phyloP scores from a whole-genome alignment of 1,284 basidiomycete species.

The Boletellus sp. region DNA sequence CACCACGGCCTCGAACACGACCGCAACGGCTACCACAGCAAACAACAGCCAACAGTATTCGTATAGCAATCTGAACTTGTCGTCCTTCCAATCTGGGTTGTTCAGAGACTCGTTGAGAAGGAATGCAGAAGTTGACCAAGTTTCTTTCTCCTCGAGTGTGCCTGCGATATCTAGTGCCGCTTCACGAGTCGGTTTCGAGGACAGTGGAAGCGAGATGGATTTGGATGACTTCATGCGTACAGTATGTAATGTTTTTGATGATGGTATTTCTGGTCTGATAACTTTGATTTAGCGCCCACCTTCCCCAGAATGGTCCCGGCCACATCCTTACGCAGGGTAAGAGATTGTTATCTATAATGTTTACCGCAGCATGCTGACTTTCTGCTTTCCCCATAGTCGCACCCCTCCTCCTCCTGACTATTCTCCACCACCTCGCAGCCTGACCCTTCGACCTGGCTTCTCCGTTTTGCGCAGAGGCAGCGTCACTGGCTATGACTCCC shows the following conservation, averaged over 20 bases:
- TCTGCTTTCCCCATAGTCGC: conserved; percentile 9
- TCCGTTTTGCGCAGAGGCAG: conserved; percentile 17
- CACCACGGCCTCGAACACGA: conserved; percentile 2
- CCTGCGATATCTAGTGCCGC: conserved; percentile 10
- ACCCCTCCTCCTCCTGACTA: conserved; percentile 27
- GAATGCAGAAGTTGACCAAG: conserved; percentile 29
- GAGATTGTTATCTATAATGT: background rate
- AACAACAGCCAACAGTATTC: conserved; percentile 25
- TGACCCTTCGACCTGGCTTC: conserved; percentile 16
- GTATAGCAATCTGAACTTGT: conserved; percentile 30
- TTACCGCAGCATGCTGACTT: conserved; percentile 4
- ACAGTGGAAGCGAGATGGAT: conserved; percentile 33
- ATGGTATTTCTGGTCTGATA: conserved; percentile 7
- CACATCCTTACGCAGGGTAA: conserved; percentile 26
- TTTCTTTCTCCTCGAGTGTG: conserved; percentile 11
- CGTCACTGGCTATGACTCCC: conserved; percentile 3
- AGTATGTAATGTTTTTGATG: conserved; percentile 8
- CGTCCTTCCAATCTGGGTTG: conserved; percentile 32
- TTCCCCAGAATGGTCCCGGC: conserved; percentile 24
- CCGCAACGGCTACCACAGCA: conserved; percentile 1
- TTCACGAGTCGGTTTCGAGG: conserved; percentile 21
- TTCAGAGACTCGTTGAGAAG: conserved; percentile 33
- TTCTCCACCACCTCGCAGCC: conserved; percentile 20
- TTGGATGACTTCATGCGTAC: conserved; percentile 18
- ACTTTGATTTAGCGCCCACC: conserved; percentile 19